Base-by-base conservation (phyloP, 805 yeast genomes). In the Yarrowia sp. region DNA sequence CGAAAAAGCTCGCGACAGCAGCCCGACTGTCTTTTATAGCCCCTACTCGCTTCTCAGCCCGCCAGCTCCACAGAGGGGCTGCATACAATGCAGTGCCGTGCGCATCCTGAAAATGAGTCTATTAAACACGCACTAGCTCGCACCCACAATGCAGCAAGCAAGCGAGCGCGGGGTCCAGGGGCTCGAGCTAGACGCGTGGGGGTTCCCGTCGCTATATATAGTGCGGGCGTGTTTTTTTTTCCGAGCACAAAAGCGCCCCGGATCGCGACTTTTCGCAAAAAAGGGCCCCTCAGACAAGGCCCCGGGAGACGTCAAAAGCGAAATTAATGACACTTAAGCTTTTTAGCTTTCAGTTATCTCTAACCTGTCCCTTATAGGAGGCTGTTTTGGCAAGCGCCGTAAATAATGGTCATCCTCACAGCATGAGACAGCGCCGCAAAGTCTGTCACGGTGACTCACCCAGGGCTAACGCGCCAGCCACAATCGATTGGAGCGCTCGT, bases 11-110 rank as follows among this genome's bases (percentile, higher is more conserved):
- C n/a, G n/a, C n/a, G 36, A 13, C 36, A 33, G 19, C 6, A n/a
- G 36, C 36, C n/a, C 12, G n/a, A 21, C 24, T 10, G 25, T 38
- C 25, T 38, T 38, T 10, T 6, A 38, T 4, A 5, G 9, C 6
- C 2, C 6, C 27, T 14, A 14, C 44, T 14, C 14, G 29, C 18
- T 6, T 22, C 14, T 25, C 12, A 14, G 18, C n/a, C 29, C n/a
- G n/a, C n/a, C n/a, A n/a, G 44, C 51, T 44, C 55, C 24, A 22
- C 31, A 31, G 58, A 22, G 58, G 58, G 58, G 58, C 42, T 51
- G 58, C 58, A 51, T 51, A 35, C 39, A 51, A 51, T 51, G 58
- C 58, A 51, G 58, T 51, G 58, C 58, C 58, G 58, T 51, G 32
- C 58, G 42, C 35, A 33, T 33, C 24, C 24, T 24, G 35, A 51